Evolutionary conservation across 169 alveolate species (phyloP).

Genomic region (Cryptosporidium sp.): DNA sequence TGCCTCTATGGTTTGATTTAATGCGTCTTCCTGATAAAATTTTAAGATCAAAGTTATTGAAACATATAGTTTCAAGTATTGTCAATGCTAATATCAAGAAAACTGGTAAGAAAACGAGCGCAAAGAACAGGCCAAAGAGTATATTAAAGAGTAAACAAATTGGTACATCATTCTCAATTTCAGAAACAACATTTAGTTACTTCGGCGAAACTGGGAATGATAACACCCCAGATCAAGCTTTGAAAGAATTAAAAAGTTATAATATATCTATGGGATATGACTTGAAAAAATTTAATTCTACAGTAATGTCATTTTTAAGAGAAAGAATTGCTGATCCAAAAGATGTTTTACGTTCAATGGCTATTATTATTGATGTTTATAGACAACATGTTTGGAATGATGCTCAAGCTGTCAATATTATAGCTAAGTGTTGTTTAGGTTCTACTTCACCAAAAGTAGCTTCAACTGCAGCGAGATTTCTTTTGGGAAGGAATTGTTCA

Average conservation of each 20-base stretch:
- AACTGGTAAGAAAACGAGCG: constrained; percentile 6
- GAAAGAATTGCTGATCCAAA: constrained; percentile 19
- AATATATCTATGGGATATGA: constrained; percentile 45
- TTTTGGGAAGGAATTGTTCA: constrained; percentile 39
- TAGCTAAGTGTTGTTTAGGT: constrained; percentile 77
- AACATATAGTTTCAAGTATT: constrained; percentile 46
- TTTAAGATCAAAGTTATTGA: constrained; percentile 42
- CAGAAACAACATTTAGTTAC: not conserved
- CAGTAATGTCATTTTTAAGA: constrained; percentile 40
- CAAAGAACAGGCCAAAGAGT: not conserved
- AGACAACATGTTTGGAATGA: constrained; percentile 80
- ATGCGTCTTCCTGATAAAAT: constrained; percentile 63
- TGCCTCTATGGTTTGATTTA: constrained; percentile 73
- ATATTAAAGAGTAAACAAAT: constrained; percentile 33
- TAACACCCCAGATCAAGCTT: not conserved
- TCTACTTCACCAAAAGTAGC: constrained; percentile 58
- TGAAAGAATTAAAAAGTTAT: constrained; percentile 2
- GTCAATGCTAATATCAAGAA: constrained; percentile 22
- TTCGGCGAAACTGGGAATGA: not conserved
- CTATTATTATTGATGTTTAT: constrained; percentile 81
- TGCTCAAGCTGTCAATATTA: constrained; percentile 76
- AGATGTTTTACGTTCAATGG: constrained; percentile 75
- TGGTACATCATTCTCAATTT: constrained; percentile 20
- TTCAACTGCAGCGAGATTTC: constrained; percentile 35
- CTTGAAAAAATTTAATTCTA: constrained; percentile 41